Base-by-base conservation (phyloP, 1,284 basidiomycete species). In the Mycena citricolor region DNA sequence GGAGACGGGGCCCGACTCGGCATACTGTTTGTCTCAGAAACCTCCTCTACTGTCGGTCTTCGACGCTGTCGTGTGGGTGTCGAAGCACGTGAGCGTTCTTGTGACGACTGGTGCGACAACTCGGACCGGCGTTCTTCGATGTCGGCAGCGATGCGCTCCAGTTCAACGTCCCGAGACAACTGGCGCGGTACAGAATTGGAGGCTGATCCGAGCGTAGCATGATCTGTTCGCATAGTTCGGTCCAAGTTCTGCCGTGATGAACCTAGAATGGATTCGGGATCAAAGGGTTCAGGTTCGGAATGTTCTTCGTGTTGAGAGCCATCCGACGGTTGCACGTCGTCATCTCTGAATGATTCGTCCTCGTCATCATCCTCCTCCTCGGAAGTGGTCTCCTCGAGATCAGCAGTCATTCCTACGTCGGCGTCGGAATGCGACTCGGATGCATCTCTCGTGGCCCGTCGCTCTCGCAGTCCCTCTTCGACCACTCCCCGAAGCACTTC, bases 401-500 rank as follows among this genome's bases (percentile, higher is more conserved):
- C 51, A 8, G 32, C 47, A 14, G 51, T 49, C 47, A 52, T 52
- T 13, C 28, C 51, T 4, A 57, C 41, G 17, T 56, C 50, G 16
- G 58, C 57, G 7, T 57, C 49, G 8, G 58, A 57, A 32, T 43
- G 45, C 38, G 19, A n/a, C 26, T 42, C 35, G 23, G 42, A 46
- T n/a, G 45, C 47, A 36, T 69, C 67, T 32, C 65, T 59, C 5
- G 56, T 55, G 6, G 63, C 55, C n/a, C 83, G 69, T 19, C 88
- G 68, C 54, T 89, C 87, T 41, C 81, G 76, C 32, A 94, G 68
- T 1, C 89, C 89, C 47, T 90, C 83, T 58, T 92, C 89, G 1
- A 93, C 87, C 0, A 93, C 83, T 1, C 81, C 83, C 14, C 84
- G 74, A n/a, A 94, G 69, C 4, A 87, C 83, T 47, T 86, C 83